These are phyloP conservation scores for Astragalus glycyphyllos DNA, from an alignment of 306 rosid species.

Conservation along the genomic window DNA sequence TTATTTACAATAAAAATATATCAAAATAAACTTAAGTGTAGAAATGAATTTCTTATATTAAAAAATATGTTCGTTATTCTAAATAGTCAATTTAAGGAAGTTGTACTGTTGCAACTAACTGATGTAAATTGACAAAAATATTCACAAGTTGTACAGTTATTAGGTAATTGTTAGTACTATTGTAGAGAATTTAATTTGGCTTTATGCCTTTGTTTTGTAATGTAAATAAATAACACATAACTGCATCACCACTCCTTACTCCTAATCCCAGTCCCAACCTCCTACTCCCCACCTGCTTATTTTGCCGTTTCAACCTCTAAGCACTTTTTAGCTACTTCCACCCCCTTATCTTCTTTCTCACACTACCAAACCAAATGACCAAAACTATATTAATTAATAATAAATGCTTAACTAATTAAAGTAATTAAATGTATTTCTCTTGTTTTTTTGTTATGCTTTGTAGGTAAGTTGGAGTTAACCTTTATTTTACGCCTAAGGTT, in stretches of 20 bases:
- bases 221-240: slow-evolving; percentile 39
- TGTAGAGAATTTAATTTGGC: slow-evolving; percentile 29
- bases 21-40: neutral
- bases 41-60: neutral
- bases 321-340: slow-evolving; percentile 40
- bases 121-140: slow-evolving; percentile 37
- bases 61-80: neutral
- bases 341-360: slow-evolving; percentile 52
- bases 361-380: slow-evolving; percentile 51
- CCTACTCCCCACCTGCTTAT: slow-evolving; percentile 49
- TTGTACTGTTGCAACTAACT: slow-evolving; percentile 53
- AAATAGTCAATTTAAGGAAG: slow-evolving; percentile 34
- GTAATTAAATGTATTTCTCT: slow-evolving; percentile 13
- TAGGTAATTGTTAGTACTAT: slow-evolving; percentile 12
- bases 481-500: slow-evolving; percentile 44
- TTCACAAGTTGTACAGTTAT: slow-evolving; percentile 24
- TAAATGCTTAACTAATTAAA: slow-evolving; percentile 25
- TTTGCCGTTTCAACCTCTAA: slow-evolving; percentile 62
- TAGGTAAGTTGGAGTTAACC: slow-evolving; percentile 37
- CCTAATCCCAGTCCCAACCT: slow-evolving; percentile 34
- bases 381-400: slow-evolving; percentile 29
- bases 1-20: too few relatives aligned
- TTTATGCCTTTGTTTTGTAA: slow-evolving; percentile 35
- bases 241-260: slow-evolving; percentile 21
- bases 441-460: slow-evolving; percentile 10